phyloP scores from a whole-genome alignment of 169 alveolate genomes.

The Plasmodium gonderi region DNA sequence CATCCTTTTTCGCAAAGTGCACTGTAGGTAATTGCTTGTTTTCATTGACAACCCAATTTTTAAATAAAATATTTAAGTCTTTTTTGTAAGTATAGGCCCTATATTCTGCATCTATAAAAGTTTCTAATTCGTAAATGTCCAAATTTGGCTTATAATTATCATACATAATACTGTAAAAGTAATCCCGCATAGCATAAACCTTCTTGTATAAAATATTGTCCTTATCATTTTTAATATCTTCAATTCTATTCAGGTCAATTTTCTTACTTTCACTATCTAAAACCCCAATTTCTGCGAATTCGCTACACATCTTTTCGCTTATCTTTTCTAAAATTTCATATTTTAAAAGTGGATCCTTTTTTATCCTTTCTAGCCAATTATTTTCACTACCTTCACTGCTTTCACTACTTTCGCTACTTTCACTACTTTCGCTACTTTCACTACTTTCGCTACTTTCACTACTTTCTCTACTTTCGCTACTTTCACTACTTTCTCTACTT shows the following conservation, averaged over 20 bases:
- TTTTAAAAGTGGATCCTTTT: constrained; percentile 15
- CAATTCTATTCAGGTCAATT: constrained; percentile 67
- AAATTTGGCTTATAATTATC: constrained; percentile 70
- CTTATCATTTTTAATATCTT: constrained; percentile 72
- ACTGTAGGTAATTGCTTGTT: constrained; percentile 54
- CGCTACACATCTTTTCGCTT: constrained; percentile 56
- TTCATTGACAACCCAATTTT: constrained; percentile 66
- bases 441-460: background rate
- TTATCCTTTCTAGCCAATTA: constrained; percentile 30
- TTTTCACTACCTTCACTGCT: background rate
- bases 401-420: background rate
- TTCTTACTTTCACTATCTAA: constrained; percentile 17
- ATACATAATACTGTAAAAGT: constrained; percentile 54
- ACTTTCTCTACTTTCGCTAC: too few relatives aligned
- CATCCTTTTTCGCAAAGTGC: constrained; percentile 71
- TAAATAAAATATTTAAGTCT: constrained; percentile 48
- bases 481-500: background rate
- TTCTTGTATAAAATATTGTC: constrained; percentile 51
- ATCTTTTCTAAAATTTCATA: constrained; percentile 35
- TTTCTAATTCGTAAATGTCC: constrained; percentile 66
- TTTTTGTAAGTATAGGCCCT: constrained; percentile 57
- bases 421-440: background rate
- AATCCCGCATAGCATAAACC: constrained; percentile 75
- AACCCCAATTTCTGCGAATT: constrained; percentile 30
- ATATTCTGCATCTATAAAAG: constrained; percentile 73